Evolutionary conservation across 495 filamentous ascomycete genomes (phyloP).

Genomic region (Letharia lupina): DNA sequence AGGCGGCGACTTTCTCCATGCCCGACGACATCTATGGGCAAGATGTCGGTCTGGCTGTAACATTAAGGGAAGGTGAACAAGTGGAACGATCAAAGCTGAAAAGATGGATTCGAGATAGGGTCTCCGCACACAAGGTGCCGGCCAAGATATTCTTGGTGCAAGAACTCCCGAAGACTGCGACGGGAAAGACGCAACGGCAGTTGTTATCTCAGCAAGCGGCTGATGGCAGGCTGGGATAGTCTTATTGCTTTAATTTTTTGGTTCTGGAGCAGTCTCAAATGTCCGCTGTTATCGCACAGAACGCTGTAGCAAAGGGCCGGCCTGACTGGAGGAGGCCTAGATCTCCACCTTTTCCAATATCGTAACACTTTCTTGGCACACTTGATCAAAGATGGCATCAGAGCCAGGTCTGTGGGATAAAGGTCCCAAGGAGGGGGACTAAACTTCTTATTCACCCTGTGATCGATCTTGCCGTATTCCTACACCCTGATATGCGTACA

Average conservation of each 20-base stretch:
- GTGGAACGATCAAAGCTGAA: constrained; percentile 44
- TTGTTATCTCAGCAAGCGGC: background rate
- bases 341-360: too few species aligned
- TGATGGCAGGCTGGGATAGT: background rate
- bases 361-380: too few species aligned
- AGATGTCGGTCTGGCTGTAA: constrained; percentile 65
- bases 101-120: constrained; percentile 52
- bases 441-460: too few species aligned
- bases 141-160: constrained; percentile 74
- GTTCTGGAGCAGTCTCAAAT: too few species aligned
- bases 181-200: constrained; percentile 65
- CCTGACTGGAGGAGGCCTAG: too few species aligned
- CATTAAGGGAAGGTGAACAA: constrained; percentile 46
- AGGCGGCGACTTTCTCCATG: constrained; percentile 71
- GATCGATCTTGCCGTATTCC: too few species aligned
- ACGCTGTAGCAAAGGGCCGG: too few species aligned
- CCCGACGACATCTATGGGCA: constrained; percentile 69
- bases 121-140: constrained; percentile 71
- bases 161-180: constrained; percentile 75
- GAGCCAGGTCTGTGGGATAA: too few species aligned
- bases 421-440: too few species aligned
- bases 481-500: too few species aligned
- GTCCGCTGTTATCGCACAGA: background rate
- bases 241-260: too few species aligned
- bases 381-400: too few species aligned